Base-by-base conservation (phyloP, 2,329 filamentous ascomycete species). In the Pseudogymnoascus sp. region DNA sequence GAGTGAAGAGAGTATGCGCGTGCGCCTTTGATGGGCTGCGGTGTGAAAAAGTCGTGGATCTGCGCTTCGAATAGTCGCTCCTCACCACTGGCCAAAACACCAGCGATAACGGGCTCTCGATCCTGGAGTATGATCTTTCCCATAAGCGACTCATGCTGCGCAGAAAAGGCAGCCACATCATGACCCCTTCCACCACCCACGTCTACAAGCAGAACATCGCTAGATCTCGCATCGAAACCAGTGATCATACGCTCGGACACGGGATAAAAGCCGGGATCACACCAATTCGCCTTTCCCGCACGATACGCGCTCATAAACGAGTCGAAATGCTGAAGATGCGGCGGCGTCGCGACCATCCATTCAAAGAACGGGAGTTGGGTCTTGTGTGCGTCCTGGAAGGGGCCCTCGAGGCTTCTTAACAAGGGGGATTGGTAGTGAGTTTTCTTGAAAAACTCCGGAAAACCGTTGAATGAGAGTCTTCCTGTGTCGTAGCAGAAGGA, bases 271-370 rank as follows among this genome's bases (percentile, higher is more conserved):
- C 69, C 71, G 5, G 69, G 65, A 61, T 76, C 75, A 37, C 70
- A 70, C 75, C 74, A 77, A 5, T 72, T 71, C 14, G 71, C 68
- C 61, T 75, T 76, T 5, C 75, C 75, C 2, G 71, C 72, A 16
- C 73, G 71, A 63, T 77, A 10, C 28, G 76, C 6, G 73, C 72
- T 67, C 75, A 77, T 77, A 63, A 75, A 76, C 21, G 66, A 73
- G 61, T 71, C 71, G 63, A 77, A 76, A 6, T 68, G 60, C 6
- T 71, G 65, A 0, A 76, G 68, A 63, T 75, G 68, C 4, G 73
- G 74, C 0, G 75, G 73, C 8, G 72, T 76, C 1, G 69, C 67
- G 21, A 73, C 70, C 0, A 77, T 64, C 73, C 74, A 77, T 14
- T 72, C 70, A 63, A 76, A 76, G 59, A 76, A 74, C 0, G 72